phyloP scores from a whole-genome alignment of 306 rosid genomes.

The Pyrus bretschneideri region DNA sequence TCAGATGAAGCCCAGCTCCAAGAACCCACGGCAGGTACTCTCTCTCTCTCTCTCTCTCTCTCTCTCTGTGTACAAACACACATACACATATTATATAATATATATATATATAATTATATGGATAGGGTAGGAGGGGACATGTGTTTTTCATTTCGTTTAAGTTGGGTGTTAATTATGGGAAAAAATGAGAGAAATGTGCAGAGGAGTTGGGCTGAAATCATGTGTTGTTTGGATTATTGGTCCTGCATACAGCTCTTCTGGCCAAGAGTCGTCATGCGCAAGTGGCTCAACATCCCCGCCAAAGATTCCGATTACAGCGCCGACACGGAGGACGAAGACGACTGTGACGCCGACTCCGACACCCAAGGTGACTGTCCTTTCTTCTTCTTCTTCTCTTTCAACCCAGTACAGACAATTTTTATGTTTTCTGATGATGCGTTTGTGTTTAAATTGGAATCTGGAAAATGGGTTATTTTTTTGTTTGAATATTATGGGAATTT shows the following conservation, averaged over 20 bases:
- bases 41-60: slow-evolving; percentile 5
- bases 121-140: background rate
- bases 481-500: background rate
- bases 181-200: slow-evolving; percentile 51
- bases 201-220: slow-evolving; percentile 53
- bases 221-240: slow-evolving; percentile 51
- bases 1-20: slow-evolving; percentile 8
- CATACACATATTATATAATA: too few species aligned
- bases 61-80: too few species aligned
- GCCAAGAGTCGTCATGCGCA: slow-evolving; percentile 64
- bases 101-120: background rate
- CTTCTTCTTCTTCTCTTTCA: background rate
- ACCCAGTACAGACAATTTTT: background rate
- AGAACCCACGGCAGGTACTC: slow-evolving; percentile 11
- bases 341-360: slow-evolving; percentile 44
- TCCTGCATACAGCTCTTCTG: slow-evolving; percentile 67
- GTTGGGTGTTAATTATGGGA: slow-evolving; percentile 23
- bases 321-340: slow-evolving; percentile 53
- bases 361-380: slow-evolving; percentile 26
- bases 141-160: background rate
- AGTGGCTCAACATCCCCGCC: slow-evolving; percentile 67
- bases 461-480: background rate
- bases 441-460: background rate
- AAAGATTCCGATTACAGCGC: slow-evolving; percentile 59
- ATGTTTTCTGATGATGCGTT: background rate